A percentile compares a stretch with the other conserved stretches of the same genome.
phyloP scores from a whole-genome alignment of 805 yeast species.

The Nakazawaea siamensis region DNA sequence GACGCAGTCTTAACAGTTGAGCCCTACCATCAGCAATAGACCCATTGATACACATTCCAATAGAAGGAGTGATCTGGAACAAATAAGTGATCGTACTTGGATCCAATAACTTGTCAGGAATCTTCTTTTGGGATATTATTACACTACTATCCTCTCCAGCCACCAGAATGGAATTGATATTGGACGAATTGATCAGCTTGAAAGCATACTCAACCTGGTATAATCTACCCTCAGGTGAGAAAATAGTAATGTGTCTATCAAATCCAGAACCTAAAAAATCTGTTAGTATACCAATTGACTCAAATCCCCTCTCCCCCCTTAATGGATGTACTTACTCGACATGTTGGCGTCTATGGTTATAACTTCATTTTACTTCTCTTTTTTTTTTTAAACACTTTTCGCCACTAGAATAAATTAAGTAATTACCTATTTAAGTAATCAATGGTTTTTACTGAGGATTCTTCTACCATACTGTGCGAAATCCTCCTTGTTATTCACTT shows the following conservation, averaged over 20 bases:
- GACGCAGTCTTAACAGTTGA: slow-evolving; percentile 80
- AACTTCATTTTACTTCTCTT: too few relatives aligned
- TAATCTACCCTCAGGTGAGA: slow-evolving; percentile 96
- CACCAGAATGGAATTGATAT: slow-evolving; percentile 81
- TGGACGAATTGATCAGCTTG: slow-evolving; percentile 91
- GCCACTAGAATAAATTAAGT: too few relatives aligned
- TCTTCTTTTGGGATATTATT: slow-evolving; percentile 88
- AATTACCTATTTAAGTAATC: too few relatives aligned
- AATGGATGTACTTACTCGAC: too few relatives aligned
- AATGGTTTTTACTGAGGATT: slow-evolving; percentile 32
- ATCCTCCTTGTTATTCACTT: slow-evolving; percentile 33
- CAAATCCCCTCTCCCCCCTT: too few relatives aligned
- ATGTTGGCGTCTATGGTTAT: too few relatives aligned
- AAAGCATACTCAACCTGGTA: slow-evolving; percentile 98
- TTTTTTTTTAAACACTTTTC: too few relatives aligned
- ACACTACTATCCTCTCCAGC: slow-evolving; percentile 85
- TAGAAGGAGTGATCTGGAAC: slow-evolving; percentile 68
- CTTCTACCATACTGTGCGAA: slow-evolving; percentile 42
- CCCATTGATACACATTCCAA: slow-evolving; percentile 92
- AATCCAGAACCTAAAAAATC: slow-evolving; percentile 67
- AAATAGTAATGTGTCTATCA: slow-evolving; percentile 97
- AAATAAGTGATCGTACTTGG: slow-evolving; percentile 80
- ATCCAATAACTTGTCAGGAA: slow-evolving; percentile 90
- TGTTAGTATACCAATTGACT: too few relatives aligned
- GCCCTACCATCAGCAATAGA: slow-evolving; percentile 94